A percentile compares a stretch with the other conserved stretches of the same genome.
Evolutionary conservation across 345 rosid species (phyloP).

Genomic region (Barbarea vulgaris): DNA sequence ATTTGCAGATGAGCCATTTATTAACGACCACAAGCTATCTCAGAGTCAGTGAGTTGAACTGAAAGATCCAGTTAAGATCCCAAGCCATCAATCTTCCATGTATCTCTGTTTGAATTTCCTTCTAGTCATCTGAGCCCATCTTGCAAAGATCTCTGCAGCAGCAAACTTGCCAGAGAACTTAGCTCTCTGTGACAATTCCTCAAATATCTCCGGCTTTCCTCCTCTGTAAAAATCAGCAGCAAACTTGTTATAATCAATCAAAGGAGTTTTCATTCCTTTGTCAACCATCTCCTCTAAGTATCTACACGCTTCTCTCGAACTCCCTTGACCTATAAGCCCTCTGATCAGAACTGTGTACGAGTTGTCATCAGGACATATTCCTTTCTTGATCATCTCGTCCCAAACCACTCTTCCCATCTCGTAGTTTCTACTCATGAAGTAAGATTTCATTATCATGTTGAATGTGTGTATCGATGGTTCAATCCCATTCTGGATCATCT

Average conservation of each 20-base stretch:
- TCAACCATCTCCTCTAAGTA: constrained; percentile 82
- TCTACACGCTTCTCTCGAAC: constrained; percentile 74
- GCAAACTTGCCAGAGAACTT: constrained; percentile 74
- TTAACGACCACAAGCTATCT: constrained; percentile 16
- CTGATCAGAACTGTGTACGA: constrained; percentile 77
- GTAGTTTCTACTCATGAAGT: constrained; percentile 60
- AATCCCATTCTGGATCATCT: constrained; percentile 62
- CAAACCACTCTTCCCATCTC: constrained; percentile 68
- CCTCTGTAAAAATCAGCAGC: constrained; percentile 75
- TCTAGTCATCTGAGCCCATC: constrained; percentile 67
- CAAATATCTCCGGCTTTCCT: constrained; percentile 69
- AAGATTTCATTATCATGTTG: constrained; percentile 88
- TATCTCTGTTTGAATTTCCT: constrained; percentile 43
- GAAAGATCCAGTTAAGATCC: background rate
- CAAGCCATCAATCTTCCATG: constrained; percentile 26
- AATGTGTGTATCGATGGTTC: constrained; percentile 77
- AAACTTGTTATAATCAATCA: constrained; percentile 80
- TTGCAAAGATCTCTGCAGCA: constrained; percentile 63
- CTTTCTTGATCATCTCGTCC: constrained; percentile 80
- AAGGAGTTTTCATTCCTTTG: constrained; percentile 90
- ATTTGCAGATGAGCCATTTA: constrained; percentile 8
- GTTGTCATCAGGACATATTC: constrained; percentile 81
- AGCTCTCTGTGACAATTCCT: constrained; percentile 75
- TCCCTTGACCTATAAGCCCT: constrained; percentile 76
- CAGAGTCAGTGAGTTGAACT: background rate